Conservation (phyloP, 2,329 filamentous ascomycete genomes). For the Leptographium procerum region DNA sequence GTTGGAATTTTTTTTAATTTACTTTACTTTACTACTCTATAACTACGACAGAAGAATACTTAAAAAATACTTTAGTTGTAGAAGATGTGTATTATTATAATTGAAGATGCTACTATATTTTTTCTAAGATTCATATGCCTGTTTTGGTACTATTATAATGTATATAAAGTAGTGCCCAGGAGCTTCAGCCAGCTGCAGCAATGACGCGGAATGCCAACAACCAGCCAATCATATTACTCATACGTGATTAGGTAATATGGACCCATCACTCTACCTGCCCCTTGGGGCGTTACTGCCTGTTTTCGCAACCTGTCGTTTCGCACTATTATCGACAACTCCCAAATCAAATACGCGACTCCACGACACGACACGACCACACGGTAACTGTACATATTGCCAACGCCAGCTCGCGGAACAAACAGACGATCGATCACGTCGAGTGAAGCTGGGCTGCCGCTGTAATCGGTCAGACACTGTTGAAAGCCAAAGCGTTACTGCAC, state of each 20-base stretch:
- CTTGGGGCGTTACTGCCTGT: not conserved
- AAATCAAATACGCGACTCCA: not conserved
- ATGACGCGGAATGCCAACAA: slow-evolving; percentile 2
- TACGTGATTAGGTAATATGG: slow-evolving; percentile 17
- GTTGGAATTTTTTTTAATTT: too few species aligned
- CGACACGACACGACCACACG: not conserved
- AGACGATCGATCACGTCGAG: not conserved
- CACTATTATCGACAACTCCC: not conserved
- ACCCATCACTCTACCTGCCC: slow-evolving; percentile 5
- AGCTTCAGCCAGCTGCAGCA: slow-evolving; percentile 17
- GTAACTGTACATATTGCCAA: not conserved
- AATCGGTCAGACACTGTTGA: not conserved
- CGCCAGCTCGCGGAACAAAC: not conserved
- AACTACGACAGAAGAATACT: too few species aligned
- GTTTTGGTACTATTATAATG: too few species aligned
- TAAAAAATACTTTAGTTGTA: too few species aligned
- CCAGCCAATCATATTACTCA: not conserved
- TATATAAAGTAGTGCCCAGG: too few species aligned
- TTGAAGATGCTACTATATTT: too few species aligned
- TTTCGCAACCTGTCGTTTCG: slow-evolving; percentile 1
- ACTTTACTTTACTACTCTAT: too few species aligned
- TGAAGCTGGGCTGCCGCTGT: not conserved
- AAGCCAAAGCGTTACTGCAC: not conserved
- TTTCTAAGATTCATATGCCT: too few species aligned
- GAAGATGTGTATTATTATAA: too few species aligned